phyloP scores from a whole-genome alignment of 1,284 basidiomycete species.

The Trametes versicolor region DNA sequence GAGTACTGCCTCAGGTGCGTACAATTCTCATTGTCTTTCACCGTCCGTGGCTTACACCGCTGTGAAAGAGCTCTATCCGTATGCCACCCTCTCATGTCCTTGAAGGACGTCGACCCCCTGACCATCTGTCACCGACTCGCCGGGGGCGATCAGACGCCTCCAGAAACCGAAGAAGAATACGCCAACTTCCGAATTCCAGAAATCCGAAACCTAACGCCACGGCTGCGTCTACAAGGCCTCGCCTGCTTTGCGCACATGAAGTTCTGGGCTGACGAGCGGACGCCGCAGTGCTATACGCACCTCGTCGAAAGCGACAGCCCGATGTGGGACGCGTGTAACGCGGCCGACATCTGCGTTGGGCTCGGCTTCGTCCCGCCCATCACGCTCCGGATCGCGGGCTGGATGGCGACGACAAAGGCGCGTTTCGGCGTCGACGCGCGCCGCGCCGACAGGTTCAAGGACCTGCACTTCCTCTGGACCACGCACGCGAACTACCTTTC shows the following conservation, averaged over 20 bases:
- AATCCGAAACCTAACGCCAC: slow-evolving; percentile 8
- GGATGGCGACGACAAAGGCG: slow-evolving; percentile 14
- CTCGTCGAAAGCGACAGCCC: neutral
- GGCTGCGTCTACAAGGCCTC: slow-evolving; percentile 19
- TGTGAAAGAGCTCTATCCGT: neutral
- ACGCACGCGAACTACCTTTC: slow-evolving; percentile 7
- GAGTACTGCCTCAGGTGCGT: slow-evolving; percentile 16
- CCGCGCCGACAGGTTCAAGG: neutral
- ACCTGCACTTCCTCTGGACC: neutral
- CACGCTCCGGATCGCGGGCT: slow-evolving; percentile 15
- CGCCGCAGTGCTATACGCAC: neutral
- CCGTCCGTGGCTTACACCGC: neutral
- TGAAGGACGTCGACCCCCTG: neutral
- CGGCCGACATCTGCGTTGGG: slow-evolving; percentile 9
- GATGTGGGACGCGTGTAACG: slow-evolving; percentile 2
- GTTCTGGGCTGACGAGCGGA: slow-evolving; percentile 1
- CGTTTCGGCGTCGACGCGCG: slow-evolving; percentile 14
- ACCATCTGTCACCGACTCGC: neutral
- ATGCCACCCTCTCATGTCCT: neutral
- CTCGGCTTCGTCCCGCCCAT: slow-evolving; percentile 13
- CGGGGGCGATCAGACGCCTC: neutral
- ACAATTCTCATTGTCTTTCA: neutral
- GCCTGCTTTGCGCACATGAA: slow-evolving; percentile 13
- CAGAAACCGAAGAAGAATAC: neutral
- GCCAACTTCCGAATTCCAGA: neutral